These are phyloP conservation scores for Hirsutella minnesotensis DNA, from an alignment of 2,329 filamentous ascomycete genomes.

Conservation along the genomic window DNA sequence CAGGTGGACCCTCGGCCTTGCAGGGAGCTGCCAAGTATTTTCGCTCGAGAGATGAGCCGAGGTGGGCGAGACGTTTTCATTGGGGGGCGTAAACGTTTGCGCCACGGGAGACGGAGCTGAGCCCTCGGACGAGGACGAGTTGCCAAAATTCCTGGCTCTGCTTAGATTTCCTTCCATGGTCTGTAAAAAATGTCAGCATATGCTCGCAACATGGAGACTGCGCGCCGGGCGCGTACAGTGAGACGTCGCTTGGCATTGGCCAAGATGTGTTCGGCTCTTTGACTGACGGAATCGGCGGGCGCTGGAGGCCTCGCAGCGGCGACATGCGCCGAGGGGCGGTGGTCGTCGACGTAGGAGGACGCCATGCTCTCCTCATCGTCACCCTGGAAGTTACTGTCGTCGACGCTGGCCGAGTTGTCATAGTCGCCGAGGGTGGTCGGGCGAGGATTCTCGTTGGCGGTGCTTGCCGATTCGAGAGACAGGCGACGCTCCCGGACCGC, in stretches of 20 bases:
- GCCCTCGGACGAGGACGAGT: constrained; percentile 29
- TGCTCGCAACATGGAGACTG: too few relatives aligned
- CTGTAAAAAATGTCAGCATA: constrained; percentile 29
- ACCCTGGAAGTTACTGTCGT: constrained; percentile 54
- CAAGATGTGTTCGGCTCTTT: constrained; percentile 78
- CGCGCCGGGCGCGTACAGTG: constrained; percentile 51
- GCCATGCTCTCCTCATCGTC: constrained; percentile 57
- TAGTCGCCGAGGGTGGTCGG: constrained; percentile 44
- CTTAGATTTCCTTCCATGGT: constrained; percentile 88
- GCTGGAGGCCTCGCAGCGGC: constrained; percentile 5
- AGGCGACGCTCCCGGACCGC: constrained; percentile 35
- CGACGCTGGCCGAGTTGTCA: constrained; percentile 49
- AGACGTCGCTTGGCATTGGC: constrained; percentile 85
- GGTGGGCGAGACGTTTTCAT: constrained; percentile 8
- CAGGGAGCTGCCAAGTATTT: constrained; percentile 12
- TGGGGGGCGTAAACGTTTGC: constrained; percentile 13
- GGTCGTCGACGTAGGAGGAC: constrained; percentile 40
- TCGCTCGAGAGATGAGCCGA: constrained; percentile 18
- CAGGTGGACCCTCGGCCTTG: constrained; percentile 21
- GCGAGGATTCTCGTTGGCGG: constrained; percentile 40
- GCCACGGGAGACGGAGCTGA: constrained; percentile 39
- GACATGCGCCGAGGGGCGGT: constrained; percentile 14
- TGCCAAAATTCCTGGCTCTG: constrained; percentile 57
- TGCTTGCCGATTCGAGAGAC: constrained; percentile 50
- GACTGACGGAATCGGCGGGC: constrained; percentile 61